These are phyloP conservation scores for Plenodomus tracheiphilus DNA, from an alignment of 2,329 filamentous ascomycete species.

Conservation along the genomic window DNA sequence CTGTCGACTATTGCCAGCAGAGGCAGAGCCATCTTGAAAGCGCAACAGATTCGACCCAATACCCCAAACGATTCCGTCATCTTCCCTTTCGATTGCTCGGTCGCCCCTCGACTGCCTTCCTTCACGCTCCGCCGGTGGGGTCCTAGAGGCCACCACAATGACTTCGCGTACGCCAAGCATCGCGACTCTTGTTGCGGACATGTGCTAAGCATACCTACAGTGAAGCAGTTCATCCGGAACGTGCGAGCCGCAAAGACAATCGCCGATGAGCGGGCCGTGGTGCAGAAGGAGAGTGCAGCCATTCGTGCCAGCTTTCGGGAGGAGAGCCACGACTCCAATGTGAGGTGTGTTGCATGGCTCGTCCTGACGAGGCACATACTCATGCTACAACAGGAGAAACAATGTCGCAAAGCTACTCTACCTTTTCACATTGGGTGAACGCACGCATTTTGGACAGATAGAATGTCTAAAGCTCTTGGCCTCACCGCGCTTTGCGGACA, in stretches of 20 bases:
- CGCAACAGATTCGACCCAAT: background rate
- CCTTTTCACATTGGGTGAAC: conserved; percentile 94
- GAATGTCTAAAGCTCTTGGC: conserved; percentile 97
- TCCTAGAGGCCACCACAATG: conserved; percentile 57
- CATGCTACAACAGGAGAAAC: conserved; percentile 70
- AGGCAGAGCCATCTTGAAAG: background rate
- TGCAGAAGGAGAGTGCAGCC: conserved; percentile 97
- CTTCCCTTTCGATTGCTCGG: background rate
- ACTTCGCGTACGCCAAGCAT: conserved; percentile 57
- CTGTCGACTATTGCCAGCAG: background rate
- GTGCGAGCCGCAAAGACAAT: conserved; percentile 98
- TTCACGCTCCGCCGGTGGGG: conserved; percentile 47
- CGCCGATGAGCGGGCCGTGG: conserved; percentile 95
- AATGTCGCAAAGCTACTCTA: conserved; percentile 99
- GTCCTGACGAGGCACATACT: conserved; percentile 18
- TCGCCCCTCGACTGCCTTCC: conserved; percentile 12
- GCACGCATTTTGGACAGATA: conserved; percentile 98
- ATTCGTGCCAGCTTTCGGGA: conserved; percentile 97
- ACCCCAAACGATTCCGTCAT: background rate
- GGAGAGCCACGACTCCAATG: conserved; percentile 88
- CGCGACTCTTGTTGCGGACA: conserved; percentile 19
- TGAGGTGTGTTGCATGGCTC: conserved; percentile 65
- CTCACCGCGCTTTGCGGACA: conserved; percentile 96
- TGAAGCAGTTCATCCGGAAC: conserved; percentile 99
- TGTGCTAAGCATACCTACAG: conserved; percentile 55